These are phyloP conservation scores for Durotheca rogersii DNA, from an alignment of 495 filamentous ascomycete species.

Conservation along the genomic window DNA sequence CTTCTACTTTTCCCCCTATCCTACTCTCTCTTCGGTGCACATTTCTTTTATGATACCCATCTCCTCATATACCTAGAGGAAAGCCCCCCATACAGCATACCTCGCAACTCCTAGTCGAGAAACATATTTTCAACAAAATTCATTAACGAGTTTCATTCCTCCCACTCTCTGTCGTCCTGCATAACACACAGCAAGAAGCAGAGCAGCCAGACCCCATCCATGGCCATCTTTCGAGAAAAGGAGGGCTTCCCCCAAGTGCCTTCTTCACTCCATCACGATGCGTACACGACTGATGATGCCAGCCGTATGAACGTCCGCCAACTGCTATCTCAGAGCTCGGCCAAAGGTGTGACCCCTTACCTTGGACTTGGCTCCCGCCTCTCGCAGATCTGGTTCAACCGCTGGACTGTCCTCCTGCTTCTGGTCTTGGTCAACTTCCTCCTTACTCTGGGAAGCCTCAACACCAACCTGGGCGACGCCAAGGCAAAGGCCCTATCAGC, in stretches of 20 bases:
- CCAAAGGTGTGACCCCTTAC: constrained; percentile 73
- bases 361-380: constrained; percentile 85
- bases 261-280: constrained; percentile 26
- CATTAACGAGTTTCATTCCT: constrained; percentile 6
- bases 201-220: not conserved
- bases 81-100: constrained; percentile 8
- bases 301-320: constrained; percentile 26
- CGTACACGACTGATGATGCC: constrained; percentile 28
- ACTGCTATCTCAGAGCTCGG: constrained; percentile 26
- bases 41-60: constrained; percentile 20
- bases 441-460: constrained; percentile 66
- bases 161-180: not conserved
- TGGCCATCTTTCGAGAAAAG: constrained; percentile 31
- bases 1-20: constrained; percentile 1
- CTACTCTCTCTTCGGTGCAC: too few relatives aligned
- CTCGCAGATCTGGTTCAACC: constrained; percentile 95
- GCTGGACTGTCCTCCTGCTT: constrained; percentile 89
- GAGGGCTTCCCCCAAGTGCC: constrained; percentile 32
- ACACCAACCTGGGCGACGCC: constrained; percentile 71
- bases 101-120: too few relatives aligned
- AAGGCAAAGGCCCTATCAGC: constrained; percentile 79
- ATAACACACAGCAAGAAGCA: not conserved
- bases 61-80: not conserved
- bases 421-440: constrained; percentile 80
- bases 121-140: constrained; percentile 2